Evolutionary conservation across 1,139 yeast species (phyloP).

Genomic region (Pichia sp.): DNA sequence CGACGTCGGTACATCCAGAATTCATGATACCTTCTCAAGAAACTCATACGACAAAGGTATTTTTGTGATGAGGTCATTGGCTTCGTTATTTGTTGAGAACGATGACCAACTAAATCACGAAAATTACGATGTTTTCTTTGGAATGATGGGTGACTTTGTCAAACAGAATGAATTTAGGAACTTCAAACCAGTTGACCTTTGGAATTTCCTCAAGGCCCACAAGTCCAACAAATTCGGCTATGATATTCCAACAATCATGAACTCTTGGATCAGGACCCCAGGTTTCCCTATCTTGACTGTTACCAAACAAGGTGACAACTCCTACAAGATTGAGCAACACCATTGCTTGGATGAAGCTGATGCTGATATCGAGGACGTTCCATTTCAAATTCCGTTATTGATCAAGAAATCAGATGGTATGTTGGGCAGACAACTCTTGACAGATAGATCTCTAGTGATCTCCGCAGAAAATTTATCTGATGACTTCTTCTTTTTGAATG

Average conservation of each 20-base stretch:
- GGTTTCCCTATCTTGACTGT: slow-evolving; percentile 57
- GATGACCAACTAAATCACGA: slow-evolving; percentile 28
- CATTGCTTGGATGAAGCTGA: slow-evolving; percentile 38
- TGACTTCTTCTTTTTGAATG: slow-evolving; percentile 39
- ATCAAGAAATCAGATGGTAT: slow-evolving; percentile 39
- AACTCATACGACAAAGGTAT: slow-evolving; percentile 65
- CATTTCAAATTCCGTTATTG: slow-evolving; percentile 52
- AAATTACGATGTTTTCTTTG: slow-evolving; percentile 35
- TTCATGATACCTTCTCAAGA: slow-evolving; percentile 48
- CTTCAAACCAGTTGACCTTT: slow-evolving; percentile 54
- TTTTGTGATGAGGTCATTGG: slow-evolving; percentile 52
- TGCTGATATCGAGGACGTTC: slow-evolving; percentile 40
- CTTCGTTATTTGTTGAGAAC: slow-evolving; percentile 37
- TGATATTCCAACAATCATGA: slow-evolving; percentile 42
- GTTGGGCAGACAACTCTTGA: slow-evolving; percentile 40
- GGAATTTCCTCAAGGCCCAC: slow-evolving; percentile 37
- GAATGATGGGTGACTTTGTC: slow-evolving; percentile 42
- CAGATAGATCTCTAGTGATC: slow-evolving; percentile 43
- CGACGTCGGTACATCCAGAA: slow-evolving; percentile 33
- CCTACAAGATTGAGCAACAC: slow-evolving; percentile 45
- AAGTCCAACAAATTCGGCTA: slow-evolving; percentile 25
- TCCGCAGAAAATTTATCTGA: slow-evolving; percentile 27
- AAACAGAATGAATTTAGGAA: slow-evolving; percentile 35
- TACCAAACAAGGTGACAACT: slow-evolving; percentile 28
- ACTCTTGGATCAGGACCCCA: slow-evolving; percentile 56